Conservation (phyloP, 306 rosid species). For the peach (Prunus persica) region Prunus_persica_NCBIv2 NC_034009.1:18879001-18879500, state of each 20-base stretch:
- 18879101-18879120: conserved; percentile 91
- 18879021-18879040: neutral
- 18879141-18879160: conserved; percentile 86
- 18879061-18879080: conserved; percentile 18
- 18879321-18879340: neutral
- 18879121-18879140: conserved; percentile 80
- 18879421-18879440: neutral
- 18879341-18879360: neutral
- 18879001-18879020: neutral
- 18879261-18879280: neutral
- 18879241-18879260: neutral
- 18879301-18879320: neutral
- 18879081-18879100: conserved; percentile 95
- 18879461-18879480: neutral
- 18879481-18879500: neutral
- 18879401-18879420: neutral
- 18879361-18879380: neutral
- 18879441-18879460: neutral
- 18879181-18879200: neutral
- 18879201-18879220: neutral
- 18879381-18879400: neutral
- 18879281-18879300: conserved; percentile 3
- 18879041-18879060: neutral
- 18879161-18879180: neutral
- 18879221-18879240: neutral